Conservation (phyloP, 2,329 filamentous ascomycete genomes). For the Hortaea sp. region DNA sequence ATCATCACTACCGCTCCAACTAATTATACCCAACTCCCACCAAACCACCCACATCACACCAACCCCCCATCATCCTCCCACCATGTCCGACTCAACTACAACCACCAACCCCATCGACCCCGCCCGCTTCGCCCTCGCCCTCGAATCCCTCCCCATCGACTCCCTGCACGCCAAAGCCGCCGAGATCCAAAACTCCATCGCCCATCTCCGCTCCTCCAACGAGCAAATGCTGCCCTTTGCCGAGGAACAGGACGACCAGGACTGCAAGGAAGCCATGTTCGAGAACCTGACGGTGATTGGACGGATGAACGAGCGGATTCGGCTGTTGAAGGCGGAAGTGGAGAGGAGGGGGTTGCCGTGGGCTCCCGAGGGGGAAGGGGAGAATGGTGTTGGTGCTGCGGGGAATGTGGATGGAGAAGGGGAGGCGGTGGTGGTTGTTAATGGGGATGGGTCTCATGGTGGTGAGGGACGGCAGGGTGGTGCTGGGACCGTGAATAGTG, state of each 20-base stretch:
- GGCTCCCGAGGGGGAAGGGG: slow-evolving; percentile 26
- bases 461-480: too few relatives aligned
- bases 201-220: slow-evolving; percentile 65
- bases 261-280: slow-evolving; percentile 62
- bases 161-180: slow-evolving; percentile 64
- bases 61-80: neutral
- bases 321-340: slow-evolving; percentile 55
- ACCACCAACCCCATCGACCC: slow-evolving; percentile 20
- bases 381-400: slow-evolving; percentile 8
- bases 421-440: slow-evolving; percentile 1
- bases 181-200: slow-evolving; percentile 65
- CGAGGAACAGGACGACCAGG: slow-evolving; percentile 47
- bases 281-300: slow-evolving; percentile 62
- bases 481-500: too few relatives aligned
- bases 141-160: slow-evolving; percentile 55
- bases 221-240: slow-evolving; percentile 61
- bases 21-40: neutral
- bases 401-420: slow-evolving; percentile 4
- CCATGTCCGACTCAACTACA: neutral
- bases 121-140: slow-evolving; percentile 39
- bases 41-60: neutral
- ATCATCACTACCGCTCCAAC: neutral
- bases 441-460: slow-evolving; percentile 9
- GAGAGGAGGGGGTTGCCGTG: slow-evolving; percentile 49
- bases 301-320: slow-evolving; percentile 57